A percentile compares a stretch with the other conserved stretches of the same genome.
These are phyloP conservation scores for Aspergillus sp. DNA, from an alignment of 2,329 filamentous ascomycete genomes.

Conservation along the genomic window DNA sequence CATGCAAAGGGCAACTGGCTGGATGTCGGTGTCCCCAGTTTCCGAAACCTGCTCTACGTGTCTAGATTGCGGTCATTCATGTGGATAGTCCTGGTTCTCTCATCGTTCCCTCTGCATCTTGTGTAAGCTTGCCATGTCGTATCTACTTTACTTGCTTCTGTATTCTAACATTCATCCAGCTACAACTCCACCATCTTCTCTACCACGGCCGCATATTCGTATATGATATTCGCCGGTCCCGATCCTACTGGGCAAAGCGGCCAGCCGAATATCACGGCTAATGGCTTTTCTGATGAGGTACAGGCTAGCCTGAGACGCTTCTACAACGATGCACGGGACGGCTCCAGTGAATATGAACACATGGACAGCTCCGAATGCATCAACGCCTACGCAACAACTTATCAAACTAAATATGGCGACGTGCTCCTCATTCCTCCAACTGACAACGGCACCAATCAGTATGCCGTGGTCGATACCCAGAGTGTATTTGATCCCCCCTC, in stretches of 20 bases:
- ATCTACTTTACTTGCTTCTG: too few species aligned
- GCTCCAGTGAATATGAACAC: neutral
- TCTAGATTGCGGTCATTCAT: conserved; percentile 31
- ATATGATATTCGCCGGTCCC: conserved; percentile 5
- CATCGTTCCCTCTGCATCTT: conserved; percentile 15
- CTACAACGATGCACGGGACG: neutral
- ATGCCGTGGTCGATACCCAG: neutral
- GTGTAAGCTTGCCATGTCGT: conserved; percentile 5
- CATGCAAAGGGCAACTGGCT: conserved; percentile 45
- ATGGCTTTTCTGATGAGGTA: neutral
- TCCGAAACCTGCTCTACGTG: conserved; percentile 24
- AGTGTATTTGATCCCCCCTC: neutral
- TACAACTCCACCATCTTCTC: conserved; percentile 18
- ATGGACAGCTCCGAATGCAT: neutral
- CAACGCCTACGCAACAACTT: neutral
- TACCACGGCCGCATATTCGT: conserved; percentile 8
- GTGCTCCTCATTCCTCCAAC: neutral
- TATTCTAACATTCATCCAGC: neutral
- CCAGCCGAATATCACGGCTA: neutral
- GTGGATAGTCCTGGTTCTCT: conserved; percentile 15
- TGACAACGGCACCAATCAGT: neutral
- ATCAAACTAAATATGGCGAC: neutral
- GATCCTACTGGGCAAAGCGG: neutral
- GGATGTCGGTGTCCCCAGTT: conserved; percentile 45
- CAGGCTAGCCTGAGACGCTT: neutral